Base-by-base conservation (phyloP, 139 green algal species). In the Chlorella sp. region DNA sequence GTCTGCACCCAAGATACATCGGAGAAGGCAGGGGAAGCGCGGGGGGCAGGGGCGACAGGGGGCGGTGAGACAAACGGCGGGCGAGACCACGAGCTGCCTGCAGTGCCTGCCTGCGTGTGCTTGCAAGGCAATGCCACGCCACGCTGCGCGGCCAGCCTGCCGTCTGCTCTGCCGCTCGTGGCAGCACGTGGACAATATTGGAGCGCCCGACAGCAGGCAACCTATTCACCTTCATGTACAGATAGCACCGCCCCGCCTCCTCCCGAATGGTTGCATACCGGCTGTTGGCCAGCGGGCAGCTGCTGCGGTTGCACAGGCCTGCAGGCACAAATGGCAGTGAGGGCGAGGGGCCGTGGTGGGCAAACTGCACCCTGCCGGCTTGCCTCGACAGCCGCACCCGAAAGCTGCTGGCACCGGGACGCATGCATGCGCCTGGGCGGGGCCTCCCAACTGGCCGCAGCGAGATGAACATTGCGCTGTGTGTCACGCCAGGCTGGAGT, bases 221-320 rank as follows among this genome's bases (percentile, higher is more conserved):
- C 37, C 19, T 19, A 19, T 0, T 21, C 21, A 36, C 79, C 79
- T 99, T 99, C 85, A 99, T 97, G 89, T 97, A 99, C 40, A 99
- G 93, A 90, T 99, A 99, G 87, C 92, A 97, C 19, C 95, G 91
- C 57, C 96, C 94, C 15, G 95, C 94, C 30, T 97, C 93, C 90
- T 98, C 96, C 39, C 91, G 93, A 28, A 99, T 98, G 24, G 97
- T 99, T 1, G 97, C 97, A 91, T 99, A 99, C 40, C 96, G 91
- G 89, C 94, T 97, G 94, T 99, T 99, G 32, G 98, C 98, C 39
- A 99, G 89, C 0, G 98, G 98, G 94, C 98, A 99, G 11, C 92
- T 97, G 89, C 94, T 97, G 66, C 96, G 94, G 89, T 98, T 99
- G 94, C 97, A 99, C 2, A 98, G 94, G 11, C 97, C 98, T 68